Base-by-base conservation (phyloP, 75 land plant species). In the Isoetes taiwanensis region DNA sequence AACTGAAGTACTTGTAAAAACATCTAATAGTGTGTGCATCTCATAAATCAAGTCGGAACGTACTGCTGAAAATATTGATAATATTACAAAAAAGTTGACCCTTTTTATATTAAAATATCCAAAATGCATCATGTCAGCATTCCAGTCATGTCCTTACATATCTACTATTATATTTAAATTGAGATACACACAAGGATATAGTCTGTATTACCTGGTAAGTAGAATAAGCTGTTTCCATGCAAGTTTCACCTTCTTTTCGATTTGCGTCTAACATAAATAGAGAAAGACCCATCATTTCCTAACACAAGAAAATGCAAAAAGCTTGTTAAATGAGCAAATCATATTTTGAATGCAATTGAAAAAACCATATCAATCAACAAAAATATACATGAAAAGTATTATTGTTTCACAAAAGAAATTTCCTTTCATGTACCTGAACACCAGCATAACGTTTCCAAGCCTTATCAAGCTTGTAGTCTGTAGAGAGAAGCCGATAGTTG, bases 381-480 rank as follows among this genome's bases (percentile, higher is more conserved):
- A 17, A 19, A 16, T 53, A 10, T 54, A 29, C 56, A 23, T 38
- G 50, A 12, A 16, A 33, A 31, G 41, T 27, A 32, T 2, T 32
- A 6, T 21, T 16, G 9, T 43, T 17, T 0, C 21, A 28, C 12
- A 57, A 37, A 37, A 10, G 12, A 10, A 14, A 37, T 37, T 37
- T 37, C 39, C 14, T 60, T 17, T n/a, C 43, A 61, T 52, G 11
- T 43, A 94, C 99, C 90, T 88, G 96, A 5, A 85, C 91, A 62
- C 99, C 99, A 57, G 99, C 99, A 80, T 80, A 94, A 11, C 78
- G 78, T 46, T 89, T 94, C 96, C 86, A 88, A 24, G 90, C 82
- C 74, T 85, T 94, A 43, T 94, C 99, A 59, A 83, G 73, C 42
- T 94, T 94, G 66, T 85, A 94, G 62, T 94, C 99, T 31, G 80